Conservation (phyloP, 768 basidiomycete genomes). For the Leccinellum albellum region DNA sequence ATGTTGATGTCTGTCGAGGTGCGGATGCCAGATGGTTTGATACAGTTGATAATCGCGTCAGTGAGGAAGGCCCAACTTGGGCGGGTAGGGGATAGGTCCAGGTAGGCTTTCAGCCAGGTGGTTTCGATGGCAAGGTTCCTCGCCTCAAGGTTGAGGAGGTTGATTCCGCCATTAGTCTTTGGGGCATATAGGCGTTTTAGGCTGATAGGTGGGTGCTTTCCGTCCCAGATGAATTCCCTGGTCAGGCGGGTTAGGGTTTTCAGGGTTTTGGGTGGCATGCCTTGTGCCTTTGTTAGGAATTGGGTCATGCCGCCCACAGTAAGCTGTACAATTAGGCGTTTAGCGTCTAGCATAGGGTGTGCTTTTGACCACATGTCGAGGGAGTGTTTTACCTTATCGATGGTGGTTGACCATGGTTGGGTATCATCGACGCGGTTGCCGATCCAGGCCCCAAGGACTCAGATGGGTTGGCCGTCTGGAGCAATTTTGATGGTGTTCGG, state of each 20-base stretch:
- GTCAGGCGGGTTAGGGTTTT: conserved; percentile 6
- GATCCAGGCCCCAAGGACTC: conserved; percentile 11
- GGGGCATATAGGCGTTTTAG: not conserved
- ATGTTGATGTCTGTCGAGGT: not conserved
- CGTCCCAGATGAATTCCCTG: conserved; percentile 16
- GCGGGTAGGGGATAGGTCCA: not conserved
- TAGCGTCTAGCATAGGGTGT: conserved; percentile 16
- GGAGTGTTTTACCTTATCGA: not conserved
- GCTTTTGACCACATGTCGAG: not conserved
- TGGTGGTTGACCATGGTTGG: not conserved
- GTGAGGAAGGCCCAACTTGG: not conserved
- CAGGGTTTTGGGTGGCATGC: conserved; percentile 23
- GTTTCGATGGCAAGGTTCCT: not conserved
- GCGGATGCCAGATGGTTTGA: not conserved
- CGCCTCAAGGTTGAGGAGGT: not conserved
- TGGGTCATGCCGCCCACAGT: conserved; percentile 19
- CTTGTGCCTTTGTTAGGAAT: conserved; percentile 30
- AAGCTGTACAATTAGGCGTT: conserved; percentile 18
- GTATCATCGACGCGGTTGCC: not conserved
- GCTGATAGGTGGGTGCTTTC: not conserved
- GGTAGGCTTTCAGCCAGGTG: not conserved
- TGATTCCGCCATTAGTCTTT: not conserved
- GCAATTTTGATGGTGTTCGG: not conserved
- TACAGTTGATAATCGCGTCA: not conserved
- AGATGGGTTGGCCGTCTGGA: conserved; percentile 9